These are phyloP conservation scores for Phytophthora rubi DNA, from an alignment of 352 stramenopile genomes.

Conservation along the genomic window DNA sequence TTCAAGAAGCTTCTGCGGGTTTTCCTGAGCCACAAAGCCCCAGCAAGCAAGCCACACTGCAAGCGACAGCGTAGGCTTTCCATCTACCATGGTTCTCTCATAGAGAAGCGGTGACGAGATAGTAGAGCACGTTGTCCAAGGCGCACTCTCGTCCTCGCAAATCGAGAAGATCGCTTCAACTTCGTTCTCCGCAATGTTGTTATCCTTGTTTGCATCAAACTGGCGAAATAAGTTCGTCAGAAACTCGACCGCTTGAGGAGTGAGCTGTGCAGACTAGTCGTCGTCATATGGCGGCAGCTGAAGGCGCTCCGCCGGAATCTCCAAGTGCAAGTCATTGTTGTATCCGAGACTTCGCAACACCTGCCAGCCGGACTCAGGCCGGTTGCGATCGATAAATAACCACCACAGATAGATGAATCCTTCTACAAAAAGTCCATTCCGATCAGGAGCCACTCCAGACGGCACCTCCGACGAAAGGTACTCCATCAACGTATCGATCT, in stretches of 20 bases:
- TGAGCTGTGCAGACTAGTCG: conserved; percentile 83
- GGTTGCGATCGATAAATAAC: conserved; percentile 89
- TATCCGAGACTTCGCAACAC: conserved; percentile 84
- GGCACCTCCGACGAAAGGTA: conserved; percentile 73
- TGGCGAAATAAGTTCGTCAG: conserved; percentile 79
- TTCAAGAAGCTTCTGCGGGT: conserved; percentile 75
- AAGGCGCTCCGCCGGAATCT: conserved; percentile 74
- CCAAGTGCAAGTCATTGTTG: conserved; percentile 80
- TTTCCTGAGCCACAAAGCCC: conserved; percentile 78
- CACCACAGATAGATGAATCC: conserved; percentile 88
- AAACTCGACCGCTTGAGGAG: conserved; percentile 69
- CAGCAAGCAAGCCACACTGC: conserved; percentile 74
- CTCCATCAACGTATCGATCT: conserved; percentile 90
- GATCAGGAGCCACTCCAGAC: conserved; percentile 69
- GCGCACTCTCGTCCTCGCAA: conserved; percentile 68
- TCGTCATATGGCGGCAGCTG: conserved; percentile 61
- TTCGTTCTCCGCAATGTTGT: conserved; percentile 69
- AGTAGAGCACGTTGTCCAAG: conserved; percentile 72
- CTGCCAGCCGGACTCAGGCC: conserved; percentile 90
- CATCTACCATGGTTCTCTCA: conserved; percentile 59
- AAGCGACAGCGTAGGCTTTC: conserved; percentile 57
- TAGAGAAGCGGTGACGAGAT: conserved; percentile 65
- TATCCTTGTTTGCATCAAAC: conserved; percentile 87
- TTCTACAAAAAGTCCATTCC: conserved; percentile 71
- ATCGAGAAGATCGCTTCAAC: conserved; percentile 87